These are phyloP conservation scores for Catharanthus roseus DNA, from an alignment of 257 asterid species.

Conservation along the genomic window DNA sequence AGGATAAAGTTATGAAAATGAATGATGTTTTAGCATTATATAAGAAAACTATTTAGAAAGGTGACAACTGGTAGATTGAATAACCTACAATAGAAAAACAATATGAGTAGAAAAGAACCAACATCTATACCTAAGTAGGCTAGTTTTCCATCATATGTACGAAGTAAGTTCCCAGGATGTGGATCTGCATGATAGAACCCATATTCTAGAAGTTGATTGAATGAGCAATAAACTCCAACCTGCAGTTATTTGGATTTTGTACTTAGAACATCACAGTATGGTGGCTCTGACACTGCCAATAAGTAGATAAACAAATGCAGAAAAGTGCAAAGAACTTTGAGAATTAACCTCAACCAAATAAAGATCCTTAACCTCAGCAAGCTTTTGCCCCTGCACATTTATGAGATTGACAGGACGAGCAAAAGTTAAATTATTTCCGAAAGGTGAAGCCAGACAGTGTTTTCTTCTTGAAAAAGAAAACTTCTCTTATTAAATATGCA, in stretches of 20 bases:
- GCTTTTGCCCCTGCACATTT: constrained; percentile 79
- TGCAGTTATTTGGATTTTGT: constrained; percentile 23
- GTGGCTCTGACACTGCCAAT: too few relatives aligned
- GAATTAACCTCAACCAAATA: constrained; percentile 83
- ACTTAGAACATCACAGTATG: neutral
- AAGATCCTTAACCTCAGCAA: constrained; percentile 78
- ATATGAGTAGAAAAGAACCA: neutral
- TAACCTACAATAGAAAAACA: neutral
- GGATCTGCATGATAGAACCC: constrained; percentile 99
- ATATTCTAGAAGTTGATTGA: constrained; percentile 90
- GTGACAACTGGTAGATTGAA: neutral
- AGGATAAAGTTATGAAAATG: neutral
- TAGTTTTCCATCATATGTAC: constrained; percentile 87
- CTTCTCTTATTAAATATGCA: neutral
- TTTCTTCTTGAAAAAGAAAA: neutral
- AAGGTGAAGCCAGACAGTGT: neutral
- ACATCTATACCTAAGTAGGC: constrained; percentile 77
- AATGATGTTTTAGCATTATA: neutral
- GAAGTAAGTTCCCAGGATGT: constrained; percentile 95
- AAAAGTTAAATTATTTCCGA: neutral
- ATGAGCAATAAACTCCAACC: constrained; percentile 98
- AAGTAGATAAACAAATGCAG: neutral
- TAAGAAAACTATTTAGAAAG: neutral
- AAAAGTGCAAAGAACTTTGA: constrained; percentile 2
- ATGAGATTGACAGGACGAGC: constrained; percentile 17